Evolutionary conservation across 441 rosid species (phyloP).

Genomic region (Biscutella auriculata): DNA sequence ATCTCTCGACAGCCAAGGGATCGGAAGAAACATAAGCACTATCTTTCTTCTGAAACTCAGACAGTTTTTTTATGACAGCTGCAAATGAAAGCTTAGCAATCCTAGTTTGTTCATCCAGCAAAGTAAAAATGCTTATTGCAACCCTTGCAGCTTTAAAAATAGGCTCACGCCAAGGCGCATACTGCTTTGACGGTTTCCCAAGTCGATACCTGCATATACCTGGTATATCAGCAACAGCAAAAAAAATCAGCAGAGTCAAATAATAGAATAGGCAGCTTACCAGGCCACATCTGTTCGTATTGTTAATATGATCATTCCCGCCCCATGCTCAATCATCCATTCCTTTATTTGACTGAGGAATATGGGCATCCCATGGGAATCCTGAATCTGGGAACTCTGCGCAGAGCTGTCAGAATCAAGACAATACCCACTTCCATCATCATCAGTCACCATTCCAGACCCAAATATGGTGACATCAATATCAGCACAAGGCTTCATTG

Average conservation of each 20-base stretch:
- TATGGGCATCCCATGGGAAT: conserved; percentile 39
- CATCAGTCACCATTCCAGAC: conserved; percentile 57
- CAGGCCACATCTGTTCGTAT: conserved; percentile 76
- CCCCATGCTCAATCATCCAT: conserved; percentile 72
- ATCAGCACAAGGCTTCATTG: conserved; percentile 59
- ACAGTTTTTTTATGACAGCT: conserved; percentile 41
- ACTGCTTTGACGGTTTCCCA: conserved; percentile 70
- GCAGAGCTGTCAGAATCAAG: conserved; percentile 28
- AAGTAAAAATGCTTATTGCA: conserved; percentile 45
- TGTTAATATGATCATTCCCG: conserved; percentile 41
- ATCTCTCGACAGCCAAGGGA: conserved; percentile 44
- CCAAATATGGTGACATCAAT: conserved; percentile 71
- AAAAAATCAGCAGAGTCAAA: neutral
- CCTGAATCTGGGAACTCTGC: conserved; percentile 21
- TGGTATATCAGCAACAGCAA: neutral
- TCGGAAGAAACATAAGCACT: conserved; percentile 51
- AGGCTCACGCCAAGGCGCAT: conserved; percentile 60
- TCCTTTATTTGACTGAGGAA: conserved; percentile 68
- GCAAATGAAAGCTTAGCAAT: conserved; percentile 47
- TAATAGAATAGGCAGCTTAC: conserved; percentile 24
- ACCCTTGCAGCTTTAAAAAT: conserved; percentile 58
- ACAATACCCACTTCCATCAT: conserved; percentile 49
- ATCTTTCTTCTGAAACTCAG: conserved; percentile 35
- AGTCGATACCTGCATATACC: conserved; percentile 59
- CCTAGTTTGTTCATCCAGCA: conserved; percentile 49